These are phyloP conservation scores for Penicillium bialowiezense DNA, from an alignment of 495 filamentous ascomycete genomes.

Conservation along the genomic window DNA sequence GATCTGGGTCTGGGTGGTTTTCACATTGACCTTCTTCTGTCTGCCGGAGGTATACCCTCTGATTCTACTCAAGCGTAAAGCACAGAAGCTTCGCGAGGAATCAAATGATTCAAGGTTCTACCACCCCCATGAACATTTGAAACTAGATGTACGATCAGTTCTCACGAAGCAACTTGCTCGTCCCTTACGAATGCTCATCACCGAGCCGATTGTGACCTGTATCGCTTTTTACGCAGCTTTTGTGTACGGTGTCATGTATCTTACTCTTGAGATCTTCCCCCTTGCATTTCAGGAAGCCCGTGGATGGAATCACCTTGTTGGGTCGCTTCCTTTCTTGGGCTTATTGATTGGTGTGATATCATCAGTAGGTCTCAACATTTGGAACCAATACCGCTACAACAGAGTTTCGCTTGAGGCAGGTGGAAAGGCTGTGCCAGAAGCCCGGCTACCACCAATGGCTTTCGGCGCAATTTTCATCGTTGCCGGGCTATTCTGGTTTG, in stretches of 20 bases:
- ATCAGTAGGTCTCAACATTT: conserved; percentile 22
- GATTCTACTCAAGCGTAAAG: conserved; percentile 32
- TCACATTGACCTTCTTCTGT: conserved; percentile 24
- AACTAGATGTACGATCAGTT: conserved; percentile 29
- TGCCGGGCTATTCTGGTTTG: conserved; percentile 45
- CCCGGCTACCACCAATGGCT: conserved; percentile 43
- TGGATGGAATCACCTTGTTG: conserved; percentile 19
- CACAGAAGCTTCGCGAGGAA: conserved; percentile 25
- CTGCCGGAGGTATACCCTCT: conserved; percentile 33
- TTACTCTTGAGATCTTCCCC: conserved; percentile 31
- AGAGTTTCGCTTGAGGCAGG: conserved; percentile 13
- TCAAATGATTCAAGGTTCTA: conserved; percentile 33
- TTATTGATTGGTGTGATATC: conserved; percentile 29
- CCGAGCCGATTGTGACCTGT: conserved; percentile 38
- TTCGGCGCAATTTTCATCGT: conserved; percentile 48
- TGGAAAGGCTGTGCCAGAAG: conserved; percentile 29
- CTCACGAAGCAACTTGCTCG: conserved; percentile 33
- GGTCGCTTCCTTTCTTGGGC: conserved; percentile 26
- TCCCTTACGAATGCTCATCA: conserved; percentile 37
- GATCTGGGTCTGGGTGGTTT: conserved; percentile 28
- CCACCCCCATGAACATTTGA: conserved; percentile 40
- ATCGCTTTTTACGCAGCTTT: conserved; percentile 39
- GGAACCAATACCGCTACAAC: conserved; percentile 26
- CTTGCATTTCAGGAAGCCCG: conserved; percentile 31
- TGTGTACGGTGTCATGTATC: conserved; percentile 33